phyloP scores from a whole-genome alignment of 192 early-diverging fungal species.

The Entomortierella lignicola region DNA sequence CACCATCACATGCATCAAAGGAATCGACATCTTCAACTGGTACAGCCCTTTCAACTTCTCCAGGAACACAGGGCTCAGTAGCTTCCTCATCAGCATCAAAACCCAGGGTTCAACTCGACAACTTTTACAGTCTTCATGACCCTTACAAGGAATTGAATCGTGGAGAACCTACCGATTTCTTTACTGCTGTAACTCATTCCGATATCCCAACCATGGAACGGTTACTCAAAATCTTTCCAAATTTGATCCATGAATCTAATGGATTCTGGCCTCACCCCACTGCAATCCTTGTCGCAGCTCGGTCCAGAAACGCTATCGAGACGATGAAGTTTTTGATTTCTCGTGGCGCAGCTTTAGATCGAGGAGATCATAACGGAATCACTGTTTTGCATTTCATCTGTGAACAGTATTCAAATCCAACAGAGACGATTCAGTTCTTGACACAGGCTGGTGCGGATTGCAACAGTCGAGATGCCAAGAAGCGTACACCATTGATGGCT shows the following conservation, averaged over 20 bases:
- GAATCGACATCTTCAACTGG: constrained; percentile 19
- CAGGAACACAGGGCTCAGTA: constrained; percentile 1
- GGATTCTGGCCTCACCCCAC: constrained; percentile 52
- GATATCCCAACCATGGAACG: constrained; percentile 33
- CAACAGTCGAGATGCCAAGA: constrained; percentile 48
- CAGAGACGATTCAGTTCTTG: constrained; percentile 38
- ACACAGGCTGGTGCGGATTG: constrained; percentile 30
- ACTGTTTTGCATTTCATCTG: constrained; percentile 47
- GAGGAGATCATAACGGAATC: constrained; percentile 47
- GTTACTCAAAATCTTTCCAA: constrained; percentile 33
- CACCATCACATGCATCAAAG: constrained; percentile 21
- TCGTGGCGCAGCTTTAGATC: constrained; percentile 35
- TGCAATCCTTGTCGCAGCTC: constrained; percentile 37
- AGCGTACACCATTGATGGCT: constrained; percentile 47
- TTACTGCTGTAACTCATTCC: constrained; percentile 29
- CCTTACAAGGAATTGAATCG: constrained; percentile 41
- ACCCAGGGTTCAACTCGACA: constrained; percentile 24
- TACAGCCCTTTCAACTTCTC: constrained; percentile 23
- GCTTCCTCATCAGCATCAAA: constrained; percentile 4
- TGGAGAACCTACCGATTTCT: constrained; percentile 42
- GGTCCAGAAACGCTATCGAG: constrained; percentile 26
- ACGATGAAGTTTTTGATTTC: constrained; percentile 31
- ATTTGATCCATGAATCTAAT: constrained; percentile 40
- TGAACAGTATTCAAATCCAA: constrained; percentile 37
- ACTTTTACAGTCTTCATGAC: constrained; percentile 43